phyloP scores from a whole-genome alignment of 768 basidiomycete genomes.

The Zangia roseola region DNA sequence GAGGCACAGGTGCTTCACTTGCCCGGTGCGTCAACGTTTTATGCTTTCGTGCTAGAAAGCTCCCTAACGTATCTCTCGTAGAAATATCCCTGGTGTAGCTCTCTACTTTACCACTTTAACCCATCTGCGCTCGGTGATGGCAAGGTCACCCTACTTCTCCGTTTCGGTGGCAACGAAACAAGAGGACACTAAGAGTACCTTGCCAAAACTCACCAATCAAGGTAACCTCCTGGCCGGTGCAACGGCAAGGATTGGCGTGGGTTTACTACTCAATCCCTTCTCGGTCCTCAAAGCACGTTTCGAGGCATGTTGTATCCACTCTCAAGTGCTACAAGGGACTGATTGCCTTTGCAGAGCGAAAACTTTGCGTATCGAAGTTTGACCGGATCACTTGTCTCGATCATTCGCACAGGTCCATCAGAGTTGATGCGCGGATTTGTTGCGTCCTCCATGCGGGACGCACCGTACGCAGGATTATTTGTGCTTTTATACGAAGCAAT shows the following conservation, averaged over 20 bases:
- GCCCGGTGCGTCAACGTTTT: slow-evolving; percentile 46
- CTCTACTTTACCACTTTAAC: slow-evolving; percentile 88
- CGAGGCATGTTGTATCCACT: slow-evolving; percentile 57
- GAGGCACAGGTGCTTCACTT: slow-evolving; percentile 82
- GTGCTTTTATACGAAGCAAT: slow-evolving; percentile 85
- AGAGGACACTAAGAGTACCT: slow-evolving; percentile 44
- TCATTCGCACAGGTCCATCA: slow-evolving; percentile 69
- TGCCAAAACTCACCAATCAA: slow-evolving; percentile 67
- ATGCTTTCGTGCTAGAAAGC: neutral
- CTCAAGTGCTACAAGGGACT: neutral
- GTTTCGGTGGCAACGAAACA: slow-evolving; percentile 14
- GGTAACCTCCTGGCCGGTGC: slow-evolving; percentile 90
- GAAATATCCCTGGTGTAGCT: slow-evolving; percentile 92
- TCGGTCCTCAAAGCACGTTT: slow-evolving; percentile 90
- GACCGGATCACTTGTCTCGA: slow-evolving; percentile 52
- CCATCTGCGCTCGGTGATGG: slow-evolving; percentile 75
- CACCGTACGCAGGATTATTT: slow-evolving; percentile 91
- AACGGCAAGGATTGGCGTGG: slow-evolving; percentile 73
- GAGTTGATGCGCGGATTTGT: slow-evolving; percentile 84
- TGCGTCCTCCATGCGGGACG: slow-evolving; percentile 89
- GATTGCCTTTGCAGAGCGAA: slow-evolving; percentile 55
- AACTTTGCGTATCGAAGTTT: slow-evolving; percentile 70
- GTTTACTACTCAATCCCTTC: slow-evolving; percentile 85
- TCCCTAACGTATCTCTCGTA: slow-evolving; percentile 28
- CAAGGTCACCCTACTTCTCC: slow-evolving; percentile 70